phyloP scores from a whole-genome alignment of 345 rosid genomes.

The Acer saccharum region DNA sequence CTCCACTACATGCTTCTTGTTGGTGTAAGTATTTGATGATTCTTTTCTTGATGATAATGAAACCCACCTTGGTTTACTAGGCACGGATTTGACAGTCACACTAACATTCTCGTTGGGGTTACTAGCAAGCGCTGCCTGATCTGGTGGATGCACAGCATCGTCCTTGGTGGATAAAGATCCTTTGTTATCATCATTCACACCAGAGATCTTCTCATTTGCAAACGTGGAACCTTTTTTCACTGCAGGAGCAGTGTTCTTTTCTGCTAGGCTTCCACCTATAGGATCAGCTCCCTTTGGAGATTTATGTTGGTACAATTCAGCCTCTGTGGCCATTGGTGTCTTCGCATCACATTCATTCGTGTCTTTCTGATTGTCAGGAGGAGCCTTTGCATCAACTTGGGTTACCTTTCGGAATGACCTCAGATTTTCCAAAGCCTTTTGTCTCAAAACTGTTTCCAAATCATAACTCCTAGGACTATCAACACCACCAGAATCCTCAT shows the following conservation, averaged over 20 bases:
- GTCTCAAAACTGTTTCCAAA: conserved; percentile 66
- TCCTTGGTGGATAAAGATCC: conserved; percentile 25
- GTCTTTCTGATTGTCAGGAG: conserved; percentile 27
- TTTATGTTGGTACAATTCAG: conserved; percentile 27
- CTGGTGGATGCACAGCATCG: conserved; percentile 26
- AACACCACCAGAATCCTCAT: conserved; percentile 24
- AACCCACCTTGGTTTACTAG: conserved; percentile 38
- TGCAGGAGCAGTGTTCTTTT: conserved; percentile 18
- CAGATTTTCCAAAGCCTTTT: conserved; percentile 77
- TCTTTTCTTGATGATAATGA: conserved; percentile 40
- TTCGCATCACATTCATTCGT: conserved; percentile 20
- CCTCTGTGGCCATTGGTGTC: conserved; percentile 19
- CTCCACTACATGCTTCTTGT: conserved; percentile 8
- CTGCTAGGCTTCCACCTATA: conserved; percentile 18
- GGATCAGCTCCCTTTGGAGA: conserved; percentile 19
- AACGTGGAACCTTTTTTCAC: conserved; percentile 24
- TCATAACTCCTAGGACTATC: conserved; percentile 38
- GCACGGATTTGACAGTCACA: conserved; percentile 23
- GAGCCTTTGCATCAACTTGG: conserved; percentile 23
- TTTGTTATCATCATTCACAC: conserved; percentile 21
- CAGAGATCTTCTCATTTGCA: conserved; percentile 20
- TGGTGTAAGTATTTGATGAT: conserved; percentile 21
- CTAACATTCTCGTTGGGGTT: conserved; percentile 25
- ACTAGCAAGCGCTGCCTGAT: conserved; percentile 18
- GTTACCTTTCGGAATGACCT: conserved; percentile 55